Percentiles rank a stretch among this genome's conserved stretches.
phyloP scores from a whole-genome alignment of 306 rosid species.

The Glycyrrhiza uralensis region DNA sequence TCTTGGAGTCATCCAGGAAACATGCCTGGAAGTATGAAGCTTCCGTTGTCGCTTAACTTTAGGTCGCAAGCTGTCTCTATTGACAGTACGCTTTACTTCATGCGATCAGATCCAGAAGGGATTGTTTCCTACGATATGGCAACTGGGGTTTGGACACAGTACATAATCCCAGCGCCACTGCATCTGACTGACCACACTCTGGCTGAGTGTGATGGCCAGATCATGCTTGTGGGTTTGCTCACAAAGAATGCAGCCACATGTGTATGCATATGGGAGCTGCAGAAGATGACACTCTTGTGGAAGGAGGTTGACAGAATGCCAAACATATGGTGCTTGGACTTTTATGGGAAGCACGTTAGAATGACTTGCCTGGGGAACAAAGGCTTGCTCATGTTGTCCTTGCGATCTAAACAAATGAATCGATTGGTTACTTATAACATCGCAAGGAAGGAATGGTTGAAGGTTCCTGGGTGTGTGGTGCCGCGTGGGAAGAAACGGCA shows the following conservation, averaged over 20 bases:
- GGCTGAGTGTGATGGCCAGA: conserved; percentile 75
- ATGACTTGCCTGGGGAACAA: conserved; percentile 94
- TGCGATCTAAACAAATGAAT: conserved; percentile 64
- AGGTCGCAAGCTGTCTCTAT: conserved; percentile 59
- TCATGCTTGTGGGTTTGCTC: conserved; percentile 82
- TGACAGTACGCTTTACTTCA: conserved; percentile 70
- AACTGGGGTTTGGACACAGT: conserved; percentile 71
- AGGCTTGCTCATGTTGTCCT: conserved; percentile 88
- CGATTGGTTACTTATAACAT: conserved; percentile 69
- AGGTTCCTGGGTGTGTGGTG: conserved; percentile 58
- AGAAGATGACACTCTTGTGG: conserved; percentile 94
- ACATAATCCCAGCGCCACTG: conserved; percentile 64
- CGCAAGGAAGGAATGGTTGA: conserved; percentile 72
- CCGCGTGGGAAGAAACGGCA: conserved; percentile 68
- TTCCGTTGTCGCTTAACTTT: conserved; percentile 54
- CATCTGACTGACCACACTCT: conserved; percentile 66
- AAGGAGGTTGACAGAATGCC: conserved; percentile 99
- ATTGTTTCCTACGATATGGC: conserved; percentile 64
- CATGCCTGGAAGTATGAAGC: conserved; percentile 54
- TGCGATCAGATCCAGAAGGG: conserved; percentile 77
- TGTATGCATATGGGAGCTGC: conserved; percentile 95
- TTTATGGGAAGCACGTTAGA: conserved; percentile 90
- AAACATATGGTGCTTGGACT: conserved; percentile 85
- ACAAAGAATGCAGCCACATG: conserved; percentile 88
- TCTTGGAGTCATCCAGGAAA: conserved; percentile 68